Conservation (phyloP, 2,329 filamentous ascomycete genomes). For the Diaporthe batatas region DNA sequence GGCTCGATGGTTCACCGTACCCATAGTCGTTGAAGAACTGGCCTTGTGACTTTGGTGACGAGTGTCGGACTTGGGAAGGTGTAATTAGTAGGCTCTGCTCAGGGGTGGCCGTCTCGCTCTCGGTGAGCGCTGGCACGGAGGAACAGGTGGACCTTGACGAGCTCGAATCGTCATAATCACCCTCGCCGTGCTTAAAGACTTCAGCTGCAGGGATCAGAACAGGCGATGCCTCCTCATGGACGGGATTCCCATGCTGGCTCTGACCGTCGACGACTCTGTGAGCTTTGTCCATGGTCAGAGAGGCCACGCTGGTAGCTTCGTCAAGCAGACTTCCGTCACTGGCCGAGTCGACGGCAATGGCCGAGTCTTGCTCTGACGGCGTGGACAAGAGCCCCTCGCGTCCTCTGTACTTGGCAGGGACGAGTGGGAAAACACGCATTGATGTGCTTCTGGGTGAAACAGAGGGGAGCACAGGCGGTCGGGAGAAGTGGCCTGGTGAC, state of each 20-base stretch:
- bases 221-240: not conserved
- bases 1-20: not conserved
- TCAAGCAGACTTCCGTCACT: not conserved
- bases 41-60: slow-evolving; percentile 38
- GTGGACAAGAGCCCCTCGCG: not conserved
- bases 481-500: slow-evolving; percentile 24
- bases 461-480: not conserved
- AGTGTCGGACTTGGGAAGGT: slow-evolving; percentile 44
- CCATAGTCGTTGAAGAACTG: slow-evolving; percentile 36
- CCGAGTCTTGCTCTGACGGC: not conserved
- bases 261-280: not conserved
- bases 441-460: slow-evolving; percentile 18
- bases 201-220: slow-evolving; percentile 36
- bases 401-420: slow-evolving; percentile 42
- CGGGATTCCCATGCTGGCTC: not conserved
- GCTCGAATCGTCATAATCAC: slow-evolving; percentile 30
- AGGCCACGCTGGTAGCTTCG: slow-evolving; percentile 9
- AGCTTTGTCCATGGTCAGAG: not conserved
- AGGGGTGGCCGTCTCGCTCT: slow-evolving; percentile 48
- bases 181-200: slow-evolving; percentile 19
- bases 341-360: not conserved
- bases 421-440: slow-evolving; percentile 45
- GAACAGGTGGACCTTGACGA: slow-evolving; percentile 46
- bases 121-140: slow-evolving; percentile 51
- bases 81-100: slow-evolving; percentile 49